Conservation (phyloP, 768 basidiomycete genomes). For the Boletus vinaceobasis region DNA sequence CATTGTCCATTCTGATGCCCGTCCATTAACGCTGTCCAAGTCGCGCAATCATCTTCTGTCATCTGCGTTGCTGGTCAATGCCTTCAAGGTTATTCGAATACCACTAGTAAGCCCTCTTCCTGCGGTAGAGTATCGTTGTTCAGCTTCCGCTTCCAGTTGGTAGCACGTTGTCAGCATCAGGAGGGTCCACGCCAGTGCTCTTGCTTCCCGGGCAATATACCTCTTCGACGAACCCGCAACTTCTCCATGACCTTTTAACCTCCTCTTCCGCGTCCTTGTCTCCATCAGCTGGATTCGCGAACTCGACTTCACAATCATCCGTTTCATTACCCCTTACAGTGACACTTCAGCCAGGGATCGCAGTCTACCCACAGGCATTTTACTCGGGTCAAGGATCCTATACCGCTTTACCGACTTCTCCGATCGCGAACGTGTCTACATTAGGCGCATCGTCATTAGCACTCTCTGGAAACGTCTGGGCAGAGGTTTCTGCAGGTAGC, state of each 20-base stretch:
- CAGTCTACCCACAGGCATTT: constrained; percentile 55
- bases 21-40: constrained; percentile 26
- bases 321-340: constrained; percentile 66
- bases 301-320: constrained; percentile 43
- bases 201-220: constrained; percentile 79
- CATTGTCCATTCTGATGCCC: background rate
- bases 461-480: constrained; percentile 68
- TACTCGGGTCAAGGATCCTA: constrained; percentile 68
- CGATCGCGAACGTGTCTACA: constrained; percentile 44
- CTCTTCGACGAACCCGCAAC: constrained; percentile 64
- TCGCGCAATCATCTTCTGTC: constrained; percentile 59
- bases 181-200: constrained; percentile 49
- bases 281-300: constrained; percentile 61
- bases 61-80: constrained; percentile 90
- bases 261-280: constrained; percentile 58
- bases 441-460: constrained; percentile 60
- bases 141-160: constrained; percentile 51
- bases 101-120: constrained; percentile 48
- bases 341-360: constrained; percentile 62
- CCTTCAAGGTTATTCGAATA: constrained; percentile 73
- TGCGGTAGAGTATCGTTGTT: constrained; percentile 6
- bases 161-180: constrained; percentile 56
- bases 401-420: constrained; percentile 50
- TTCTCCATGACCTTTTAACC: constrained; percentile 65
- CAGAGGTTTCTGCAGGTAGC: constrained; percentile 54